These are phyloP conservation scores for Chrysoporthe cubensis DNA, from an alignment of 2,329 filamentous ascomycete genomes.

Conservation along the genomic window DNA sequence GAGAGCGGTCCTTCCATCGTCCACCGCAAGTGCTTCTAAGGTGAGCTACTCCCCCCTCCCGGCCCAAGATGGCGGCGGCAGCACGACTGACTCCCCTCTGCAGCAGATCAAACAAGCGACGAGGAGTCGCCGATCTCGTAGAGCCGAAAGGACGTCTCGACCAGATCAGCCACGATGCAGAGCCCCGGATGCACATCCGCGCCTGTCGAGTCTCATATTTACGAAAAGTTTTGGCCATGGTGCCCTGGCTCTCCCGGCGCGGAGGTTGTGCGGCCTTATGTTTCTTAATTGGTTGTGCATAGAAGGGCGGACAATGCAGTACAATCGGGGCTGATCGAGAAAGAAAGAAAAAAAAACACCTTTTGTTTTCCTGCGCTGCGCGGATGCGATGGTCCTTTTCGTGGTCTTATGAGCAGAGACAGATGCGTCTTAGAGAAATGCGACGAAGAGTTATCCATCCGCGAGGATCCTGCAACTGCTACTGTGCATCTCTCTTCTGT, in stretches of 20 bases:
- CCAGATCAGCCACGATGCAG: constrained; percentile 49
- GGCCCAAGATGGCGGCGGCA: neutral
- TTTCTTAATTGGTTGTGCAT: constrained; percentile 53
- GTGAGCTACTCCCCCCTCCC: constrained; percentile 44
- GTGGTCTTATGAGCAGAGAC: constrained; percentile 32
- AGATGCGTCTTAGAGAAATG: constrained; percentile 35
- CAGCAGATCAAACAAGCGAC: constrained; percentile 30
- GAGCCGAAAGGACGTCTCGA: constrained; percentile 47
- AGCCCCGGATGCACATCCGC: constrained; percentile 52
- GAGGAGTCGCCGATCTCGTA: constrained; percentile 36
- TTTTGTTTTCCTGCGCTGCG: constrained; percentile 43
- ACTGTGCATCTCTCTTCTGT: neutral
- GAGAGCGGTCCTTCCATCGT: constrained; percentile 99
- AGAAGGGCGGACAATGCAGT: constrained; percentile 49
- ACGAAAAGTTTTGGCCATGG: constrained; percentile 61
- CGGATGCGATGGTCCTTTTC: constrained; percentile 36
- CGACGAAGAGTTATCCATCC: constrained; percentile 30
- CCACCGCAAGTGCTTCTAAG: constrained; percentile 99
- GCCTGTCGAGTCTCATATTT: constrained; percentile 58
- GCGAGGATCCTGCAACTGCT: neutral
- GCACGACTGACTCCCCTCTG: neutral
- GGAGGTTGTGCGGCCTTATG: constrained; percentile 50
- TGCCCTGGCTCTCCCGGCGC: constrained; percentile 49
- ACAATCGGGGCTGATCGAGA: constrained; percentile 56
- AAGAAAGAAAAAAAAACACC: constrained; percentile 50